Evolutionary conservation across 495 filamentous ascomycete species (phyloP).

Genomic region (Xylaria flabelliformis): DNA sequence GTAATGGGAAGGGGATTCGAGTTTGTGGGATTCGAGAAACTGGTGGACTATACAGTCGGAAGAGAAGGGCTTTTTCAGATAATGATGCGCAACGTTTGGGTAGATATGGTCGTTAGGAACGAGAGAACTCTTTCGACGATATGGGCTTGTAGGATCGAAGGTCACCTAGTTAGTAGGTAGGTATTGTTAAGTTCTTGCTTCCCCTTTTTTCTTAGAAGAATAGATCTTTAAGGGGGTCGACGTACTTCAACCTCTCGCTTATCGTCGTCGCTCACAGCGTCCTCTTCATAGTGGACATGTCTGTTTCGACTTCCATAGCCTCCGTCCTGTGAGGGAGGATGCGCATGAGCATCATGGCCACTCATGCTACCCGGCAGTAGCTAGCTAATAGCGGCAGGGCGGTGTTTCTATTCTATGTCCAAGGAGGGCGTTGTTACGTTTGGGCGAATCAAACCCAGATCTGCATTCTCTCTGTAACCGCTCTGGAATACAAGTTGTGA

Average conservation of each 20-base stretch:
- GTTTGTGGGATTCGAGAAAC: conserved; percentile 67
- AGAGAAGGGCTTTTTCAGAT: conserved; percentile 49
- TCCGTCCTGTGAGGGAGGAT: conserved; percentile 32
- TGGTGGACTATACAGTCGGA: conserved; percentile 84
- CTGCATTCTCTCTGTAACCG: not conserved
- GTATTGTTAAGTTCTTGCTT: conserved; percentile 7
- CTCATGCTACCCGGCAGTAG: conserved; percentile 58
- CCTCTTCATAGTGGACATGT: conserved; percentile 36
- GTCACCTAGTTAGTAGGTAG: conserved; percentile 69
- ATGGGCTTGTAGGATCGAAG: conserved; percentile 72
- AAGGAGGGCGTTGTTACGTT: not conserved
- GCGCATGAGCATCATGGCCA: conserved; percentile 43
- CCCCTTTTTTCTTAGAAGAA: not conserved
- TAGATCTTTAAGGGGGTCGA: not conserved
- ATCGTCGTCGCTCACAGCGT: conserved; percentile 51
- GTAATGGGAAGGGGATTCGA: conserved; percentile 18
- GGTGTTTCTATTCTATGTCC: not conserved
- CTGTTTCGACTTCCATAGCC: conserved; percentile 38
- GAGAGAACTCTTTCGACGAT: conserved; percentile 86
- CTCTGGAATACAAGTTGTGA: conserved; percentile 3
- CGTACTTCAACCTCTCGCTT: conserved; percentile 50
- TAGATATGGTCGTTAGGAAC: conserved; percentile 62
- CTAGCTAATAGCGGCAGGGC: not conserved
- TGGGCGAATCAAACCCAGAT: not conserved
- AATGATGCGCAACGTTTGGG: conserved; percentile 49